Evolutionary conservation across 768 basidiomycete genomes (phyloP), one percentile per base, ranked within the genome.

Genomic region (Lentinula lateritia): DNA sequence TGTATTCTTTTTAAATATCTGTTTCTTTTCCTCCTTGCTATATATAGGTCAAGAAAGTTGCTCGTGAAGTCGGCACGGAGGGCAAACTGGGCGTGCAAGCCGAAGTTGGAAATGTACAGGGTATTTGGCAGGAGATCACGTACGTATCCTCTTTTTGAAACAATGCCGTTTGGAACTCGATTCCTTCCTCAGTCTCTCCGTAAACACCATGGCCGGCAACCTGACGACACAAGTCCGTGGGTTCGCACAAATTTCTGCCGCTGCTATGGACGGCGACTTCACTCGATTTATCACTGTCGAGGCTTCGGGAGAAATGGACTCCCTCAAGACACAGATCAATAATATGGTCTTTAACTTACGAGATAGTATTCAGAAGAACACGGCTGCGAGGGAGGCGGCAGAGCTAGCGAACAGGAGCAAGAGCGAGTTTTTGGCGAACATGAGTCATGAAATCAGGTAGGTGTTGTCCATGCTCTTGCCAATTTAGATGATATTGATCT

Each of bases 111-210:
- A 93, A 95, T 61, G 92, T 98, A 6, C 93, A 98, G 70, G 97
- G 97, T 42, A 95, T 94, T 38, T 99, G 97, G 97, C 92, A 95
- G 68, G 95, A 96, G 72, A 98, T 99, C 72, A 98, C 95, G 92
- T 95, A 71, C 61, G 92, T 82, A 18, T 52, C 15, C 42, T 46
- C 20, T 36, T 45, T n/a, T 32, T 2, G 5, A 13, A 20, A 12
- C 42, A 12, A n/a, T 28, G 28, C 28, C 28, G 18, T 8, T 39
- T 58, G 41, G 20, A n/a, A 32, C 60, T 50, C 61, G 42, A 52
- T 23, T 39, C 4, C 23, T 9, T 57, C 50, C 53, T 10, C 66
- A 95, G 94, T 15, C 83, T 93, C 68, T 95, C 95, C 59, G 96
- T 98, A 65, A 99, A 98, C 73, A 96, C 92, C 10, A 98, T 99